These are phyloP conservation scores for Neophaeococcomyces aloes DNA, from an alignment of 2,329 filamentous ascomycete genomes.

Conservation along the genomic window DNA sequence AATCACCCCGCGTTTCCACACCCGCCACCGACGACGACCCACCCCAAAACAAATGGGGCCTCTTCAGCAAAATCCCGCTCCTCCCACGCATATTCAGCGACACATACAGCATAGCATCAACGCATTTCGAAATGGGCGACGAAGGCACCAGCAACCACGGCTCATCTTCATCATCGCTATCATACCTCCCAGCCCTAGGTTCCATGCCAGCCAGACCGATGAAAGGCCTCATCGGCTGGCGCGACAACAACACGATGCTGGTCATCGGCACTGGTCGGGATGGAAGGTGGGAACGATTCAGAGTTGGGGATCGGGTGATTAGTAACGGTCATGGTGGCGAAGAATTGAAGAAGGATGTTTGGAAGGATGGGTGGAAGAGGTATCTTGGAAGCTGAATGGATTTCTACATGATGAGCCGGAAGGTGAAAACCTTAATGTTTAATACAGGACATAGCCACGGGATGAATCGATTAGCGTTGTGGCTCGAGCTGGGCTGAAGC, in stretches of 20 bases:
- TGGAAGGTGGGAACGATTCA: conserved; percentile 79
- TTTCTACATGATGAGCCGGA: too few species aligned
- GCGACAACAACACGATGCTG: conserved; percentile 59
- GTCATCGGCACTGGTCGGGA: conserved; percentile 71
- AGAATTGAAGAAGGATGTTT: conserved; percentile 51
- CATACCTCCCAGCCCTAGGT: conserved; percentile 40
- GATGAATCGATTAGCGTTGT: too few species aligned
- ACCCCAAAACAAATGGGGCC: conserved; percentile 62
- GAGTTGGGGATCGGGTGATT: conserved; percentile 47
- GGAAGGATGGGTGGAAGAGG: conserved; percentile 71
- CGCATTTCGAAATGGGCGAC: conserved; percentile 72
- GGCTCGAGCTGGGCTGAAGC: too few species aligned
- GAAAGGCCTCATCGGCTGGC: conserved; percentile 82
- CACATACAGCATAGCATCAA: conserved; percentile 71
- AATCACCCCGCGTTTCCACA: conserved; percentile 15
- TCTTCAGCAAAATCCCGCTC: conserved; percentile 71
- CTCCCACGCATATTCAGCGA: conserved; percentile 84
- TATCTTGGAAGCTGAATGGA: conserved; percentile 46
- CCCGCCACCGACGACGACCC: conserved; percentile 32
- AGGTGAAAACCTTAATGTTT: too few species aligned
- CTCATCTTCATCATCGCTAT: conserved; percentile 24
- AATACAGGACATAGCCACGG: too few species aligned
- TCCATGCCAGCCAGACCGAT: conserved; percentile 50
- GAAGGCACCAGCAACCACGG: conserved; percentile 39
- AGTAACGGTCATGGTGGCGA: conserved; percentile 37